Percentiles rank a stretch among this genome's conserved stretches.
These are phyloP conservation scores for Citrus sinensis DNA, from an alignment of 345 rosid species.

Conservation along the genomic window DVS_A1.0 CM039169.1:6105501-6106000, in stretches of 20 bases:
- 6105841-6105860: background rate
- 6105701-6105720: background rate
- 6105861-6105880: background rate
- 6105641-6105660: background rate
- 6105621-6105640: background rate
- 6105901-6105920: background rate
- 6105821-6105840: background rate
- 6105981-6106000: background rate
- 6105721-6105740: background rate
- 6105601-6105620: background rate
- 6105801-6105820: background rate
- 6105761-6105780: background rate
- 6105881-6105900: background rate
- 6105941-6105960: background rate
- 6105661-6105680: background rate
- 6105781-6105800: background rate
- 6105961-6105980: constrained; percentile 3
- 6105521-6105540: background rate
- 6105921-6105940: constrained; percentile 2
- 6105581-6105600: background rate
- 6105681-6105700: too few species aligned
- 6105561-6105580: background rate
- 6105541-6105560: constrained; percentile 14
- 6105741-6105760: background rate
- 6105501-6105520: background rate